Evolutionary conservation across 306 rosid species (phyloP).

Genomic region (Fragaria iinumae): DNA sequence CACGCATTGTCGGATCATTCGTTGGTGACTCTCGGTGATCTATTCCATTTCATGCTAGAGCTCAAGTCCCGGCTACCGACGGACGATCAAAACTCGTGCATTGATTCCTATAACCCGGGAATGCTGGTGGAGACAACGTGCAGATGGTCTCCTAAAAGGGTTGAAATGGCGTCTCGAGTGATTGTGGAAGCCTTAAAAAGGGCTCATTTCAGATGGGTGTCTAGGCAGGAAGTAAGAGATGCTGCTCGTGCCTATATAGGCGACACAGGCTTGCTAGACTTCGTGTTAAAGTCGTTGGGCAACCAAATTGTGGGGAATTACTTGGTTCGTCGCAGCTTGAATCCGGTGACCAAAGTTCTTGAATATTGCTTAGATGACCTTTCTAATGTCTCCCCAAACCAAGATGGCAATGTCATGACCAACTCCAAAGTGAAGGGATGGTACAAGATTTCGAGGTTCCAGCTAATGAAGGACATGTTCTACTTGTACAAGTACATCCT

Average conservation of each 20-base stretch:
- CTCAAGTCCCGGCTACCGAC: conserved; percentile 64
- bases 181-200: conserved; percentile 64
- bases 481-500: conserved; percentile 57
- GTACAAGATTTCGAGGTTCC: conserved; percentile 58
- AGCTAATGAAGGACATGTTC: conserved; percentile 64
- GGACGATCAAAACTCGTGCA: conserved; percentile 31
- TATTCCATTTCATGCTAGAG: conserved; percentile 66
- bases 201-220: conserved; percentile 62
- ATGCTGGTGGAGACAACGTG: conserved; percentile 47
- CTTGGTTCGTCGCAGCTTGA: conserved; percentile 68
- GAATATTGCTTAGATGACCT: conserved; percentile 82
- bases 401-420: conserved; percentile 34
- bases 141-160: conserved; percentile 80
- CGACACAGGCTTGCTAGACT: conserved; percentile 73
- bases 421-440: conserved; percentile 33
- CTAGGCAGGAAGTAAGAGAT: conserved; percentile 85
- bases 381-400: conserved; percentile 42
- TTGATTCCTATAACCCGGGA: conserved; percentile 32
- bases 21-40: conserved; percentile 62
- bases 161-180: conserved; percentile 69
- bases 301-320: conserved; percentile 74
- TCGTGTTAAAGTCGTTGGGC: conserved; percentile 70
- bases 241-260: conserved; percentile 73
- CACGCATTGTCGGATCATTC: conserved; percentile 72
- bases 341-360: conserved; percentile 73